Evolutionary conservation across 2,329 filamentous ascomycete species (phyloP).

Genomic region (Trichoderma atroviride): DNA sequence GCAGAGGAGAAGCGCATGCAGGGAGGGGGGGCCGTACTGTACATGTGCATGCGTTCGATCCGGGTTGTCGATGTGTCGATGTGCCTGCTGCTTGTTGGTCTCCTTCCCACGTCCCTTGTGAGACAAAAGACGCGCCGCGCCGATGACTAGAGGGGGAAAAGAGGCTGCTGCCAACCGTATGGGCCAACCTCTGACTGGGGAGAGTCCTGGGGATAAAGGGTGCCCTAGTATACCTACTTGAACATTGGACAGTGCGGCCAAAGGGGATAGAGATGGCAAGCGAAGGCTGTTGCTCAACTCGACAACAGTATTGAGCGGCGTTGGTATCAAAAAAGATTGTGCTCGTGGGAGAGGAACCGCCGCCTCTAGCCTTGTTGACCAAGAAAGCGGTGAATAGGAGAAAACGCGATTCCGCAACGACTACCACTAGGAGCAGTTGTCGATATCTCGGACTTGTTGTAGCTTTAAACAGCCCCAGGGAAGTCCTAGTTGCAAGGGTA

Average conservation of each 20-base stretch:
- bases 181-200: not conserved
- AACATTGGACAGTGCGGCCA: not conserved
- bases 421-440: not conserved
- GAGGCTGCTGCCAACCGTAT: not conserved
- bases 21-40: not conserved
- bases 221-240: not conserved
- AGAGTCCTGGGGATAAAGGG: not conserved
- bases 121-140: slow-evolving; percentile 15
- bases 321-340: not conserved
- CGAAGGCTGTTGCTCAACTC: not conserved
- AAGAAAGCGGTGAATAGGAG: not conserved
- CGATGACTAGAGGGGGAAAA: not conserved
- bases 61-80: slow-evolving; percentile 8
- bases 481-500: not conserved
- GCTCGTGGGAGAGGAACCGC: not conserved
- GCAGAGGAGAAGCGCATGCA: not conserved
- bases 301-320: not conserved
- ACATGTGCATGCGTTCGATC: slow-evolving; percentile 7
- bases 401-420: not conserved
- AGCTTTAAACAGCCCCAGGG: not conserved
- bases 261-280: not conserved
- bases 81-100: not conserved
- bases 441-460: not conserved
- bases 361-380: not conserved
- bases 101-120: not conserved